Evolutionary conservation across 2,329 filamentous ascomycete genomes (phyloP).

Genomic region (Tolypocladium tundrense): DNA sequence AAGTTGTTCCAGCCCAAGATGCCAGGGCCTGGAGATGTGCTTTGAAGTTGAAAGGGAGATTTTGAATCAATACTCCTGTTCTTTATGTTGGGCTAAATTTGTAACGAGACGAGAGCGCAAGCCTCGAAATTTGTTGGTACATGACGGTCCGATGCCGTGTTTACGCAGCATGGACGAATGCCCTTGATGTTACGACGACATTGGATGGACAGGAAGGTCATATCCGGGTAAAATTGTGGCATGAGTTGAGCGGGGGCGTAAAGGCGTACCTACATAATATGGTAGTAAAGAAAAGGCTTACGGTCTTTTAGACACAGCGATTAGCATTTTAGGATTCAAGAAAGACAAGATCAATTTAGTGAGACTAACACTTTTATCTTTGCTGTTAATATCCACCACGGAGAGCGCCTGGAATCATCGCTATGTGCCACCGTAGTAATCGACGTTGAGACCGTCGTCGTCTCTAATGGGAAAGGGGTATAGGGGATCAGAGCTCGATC

Average conservation of each 20-base stretch:
- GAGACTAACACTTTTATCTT: background rate
- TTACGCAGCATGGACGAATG: background rate
- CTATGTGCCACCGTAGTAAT: background rate
- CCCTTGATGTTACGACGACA: background rate
- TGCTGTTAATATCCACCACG: background rate
- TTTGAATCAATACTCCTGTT: background rate
- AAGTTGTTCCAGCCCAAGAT: conserved; percentile 21
- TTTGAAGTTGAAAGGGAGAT: conserved; percentile 6
- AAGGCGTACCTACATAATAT: conserved; percentile 2
- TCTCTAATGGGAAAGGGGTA: background rate
- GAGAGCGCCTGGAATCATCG: background rate
- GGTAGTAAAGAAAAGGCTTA: background rate
- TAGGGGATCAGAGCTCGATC: background rate
- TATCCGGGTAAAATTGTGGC: background rate
- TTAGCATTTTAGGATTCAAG: background rate
- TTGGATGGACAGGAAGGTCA: background rate
- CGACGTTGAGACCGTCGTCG: background rate
- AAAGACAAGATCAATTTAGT: background rate
- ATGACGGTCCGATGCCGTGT: background rate
- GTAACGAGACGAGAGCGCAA: background rate
- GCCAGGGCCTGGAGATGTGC: conserved; percentile 25
- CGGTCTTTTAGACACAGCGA: background rate
- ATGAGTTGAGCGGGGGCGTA: background rate
- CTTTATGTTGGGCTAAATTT: background rate
- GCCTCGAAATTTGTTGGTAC: background rate